Conservation (phyloP, 495 filamentous ascomycete genomes). For the Viridothelium virens region DNA sequence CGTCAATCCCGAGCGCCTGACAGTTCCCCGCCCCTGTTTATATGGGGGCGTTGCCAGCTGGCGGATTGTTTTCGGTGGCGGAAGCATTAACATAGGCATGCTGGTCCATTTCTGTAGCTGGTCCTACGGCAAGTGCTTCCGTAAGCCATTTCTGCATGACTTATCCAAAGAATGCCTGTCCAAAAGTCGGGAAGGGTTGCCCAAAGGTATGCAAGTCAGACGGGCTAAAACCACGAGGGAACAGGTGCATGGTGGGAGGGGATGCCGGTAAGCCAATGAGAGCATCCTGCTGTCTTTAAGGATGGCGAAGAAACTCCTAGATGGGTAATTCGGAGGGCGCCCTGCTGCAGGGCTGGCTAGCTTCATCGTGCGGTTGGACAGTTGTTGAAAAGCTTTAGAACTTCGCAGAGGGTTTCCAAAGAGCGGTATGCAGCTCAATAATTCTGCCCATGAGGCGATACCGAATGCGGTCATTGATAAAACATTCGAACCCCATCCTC, state of each 20-base stretch:
- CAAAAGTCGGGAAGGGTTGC: background rate
- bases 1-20: background rate
- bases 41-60: background rate
- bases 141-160: background rate
- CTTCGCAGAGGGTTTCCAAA: background rate
- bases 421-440: conserved; percentile 3
- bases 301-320: background rate
- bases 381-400: background rate
- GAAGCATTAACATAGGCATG: background rate
- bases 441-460: background rate
- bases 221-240: background rate
- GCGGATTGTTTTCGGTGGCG: background rate
- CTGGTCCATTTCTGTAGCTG: background rate
- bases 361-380: background rate
- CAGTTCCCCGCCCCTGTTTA: background rate
- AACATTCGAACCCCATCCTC: background rate
- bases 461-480: conserved; percentile 10
- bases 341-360: background rate
- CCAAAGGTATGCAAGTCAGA: background rate
- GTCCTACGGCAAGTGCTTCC: background rate
- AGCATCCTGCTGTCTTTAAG: background rate
- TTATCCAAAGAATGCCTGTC: background rate
- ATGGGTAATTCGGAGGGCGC: background rate
- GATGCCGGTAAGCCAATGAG: background rate
- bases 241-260: background rate